Evolutionary conservation across 2,329 filamentous ascomycete species (phyloP).

Genomic region (Talaromyces marneffei): DNA sequence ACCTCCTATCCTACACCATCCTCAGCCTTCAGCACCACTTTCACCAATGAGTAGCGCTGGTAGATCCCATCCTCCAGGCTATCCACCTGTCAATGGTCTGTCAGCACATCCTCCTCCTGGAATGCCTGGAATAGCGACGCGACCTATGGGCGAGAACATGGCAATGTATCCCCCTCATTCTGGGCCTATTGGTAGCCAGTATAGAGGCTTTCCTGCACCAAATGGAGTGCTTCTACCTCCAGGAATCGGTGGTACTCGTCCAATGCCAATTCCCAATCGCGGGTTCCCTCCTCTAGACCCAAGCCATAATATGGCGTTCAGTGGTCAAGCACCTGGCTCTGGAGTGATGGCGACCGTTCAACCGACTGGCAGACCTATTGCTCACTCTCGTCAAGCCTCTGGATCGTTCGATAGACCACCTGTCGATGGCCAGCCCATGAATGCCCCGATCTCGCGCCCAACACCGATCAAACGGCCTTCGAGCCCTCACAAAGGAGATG

Average conservation of each 20-base stretch:
- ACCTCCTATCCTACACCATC: slow-evolving; percentile 50
- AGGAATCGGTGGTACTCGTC: slow-evolving; percentile 53
- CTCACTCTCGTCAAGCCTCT: slow-evolving; percentile 73
- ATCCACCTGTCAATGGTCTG: slow-evolving; percentile 47
- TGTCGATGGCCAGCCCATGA: slow-evolving; percentile 55
- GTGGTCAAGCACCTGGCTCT: slow-evolving; percentile 36
- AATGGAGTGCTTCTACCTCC: slow-evolving; percentile 51
- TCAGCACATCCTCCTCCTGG: slow-evolving; percentile 49
- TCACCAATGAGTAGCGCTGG: slow-evolving; percentile 60
- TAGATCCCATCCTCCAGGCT: slow-evolving; percentile 50
- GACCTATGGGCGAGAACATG: slow-evolving; percentile 46
- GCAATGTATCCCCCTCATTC: slow-evolving; percentile 51
- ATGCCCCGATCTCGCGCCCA: slow-evolving; percentile 73
- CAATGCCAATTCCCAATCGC: slow-evolving; percentile 50
- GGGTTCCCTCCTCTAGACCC: slow-evolving; percentile 35
- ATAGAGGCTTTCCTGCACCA: slow-evolving; percentile 48
- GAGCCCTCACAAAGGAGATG: slow-evolving; percentile 48
- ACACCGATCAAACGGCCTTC: slow-evolving; percentile 82
- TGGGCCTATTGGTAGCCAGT: slow-evolving; percentile 49
- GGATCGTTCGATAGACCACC: slow-evolving; percentile 53
- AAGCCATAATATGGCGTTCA: slow-evolving; percentile 33
- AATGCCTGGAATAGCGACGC: slow-evolving; percentile 51
- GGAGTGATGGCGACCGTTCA: slow-evolving; percentile 14
- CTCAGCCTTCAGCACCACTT: slow-evolving; percentile 56
- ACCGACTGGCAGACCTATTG: slow-evolving; percentile 31